These are phyloP conservation scores for Henckelia pumila DNA, from an alignment of 257 asterid genomes.

Conservation along the genomic window DNA sequence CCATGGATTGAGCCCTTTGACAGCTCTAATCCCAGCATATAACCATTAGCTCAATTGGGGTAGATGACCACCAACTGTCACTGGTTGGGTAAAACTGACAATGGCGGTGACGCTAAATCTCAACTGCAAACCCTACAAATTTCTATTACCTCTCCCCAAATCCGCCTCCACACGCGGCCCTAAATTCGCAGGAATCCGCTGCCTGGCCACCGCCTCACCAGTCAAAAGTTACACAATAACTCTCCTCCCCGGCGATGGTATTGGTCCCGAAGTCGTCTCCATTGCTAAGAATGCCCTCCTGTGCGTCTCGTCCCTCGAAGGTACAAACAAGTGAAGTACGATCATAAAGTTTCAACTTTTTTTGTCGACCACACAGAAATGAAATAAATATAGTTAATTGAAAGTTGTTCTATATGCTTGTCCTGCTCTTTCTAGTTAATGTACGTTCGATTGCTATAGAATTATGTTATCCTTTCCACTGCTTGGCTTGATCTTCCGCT, in stretches of 20 bases:
- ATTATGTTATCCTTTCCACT: background rate
- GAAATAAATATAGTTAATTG: too few species aligned
- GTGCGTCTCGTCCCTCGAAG: conserved; percentile 70
- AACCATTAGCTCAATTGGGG: too few species aligned
- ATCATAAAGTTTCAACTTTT: background rate
- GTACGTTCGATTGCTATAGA: background rate
- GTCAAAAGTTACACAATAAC: conserved; percentile 65
- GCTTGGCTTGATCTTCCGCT: background rate
- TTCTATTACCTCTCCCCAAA: conserved; percentile 32
- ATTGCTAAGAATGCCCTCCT: conserved; percentile 72
- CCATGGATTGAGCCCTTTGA: too few species aligned
- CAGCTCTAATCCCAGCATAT: too few species aligned
- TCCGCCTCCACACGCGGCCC: conserved; percentile 28
- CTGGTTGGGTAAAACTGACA: conserved; percentile 6
- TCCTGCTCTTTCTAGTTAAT: background rate
- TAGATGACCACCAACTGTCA: too few species aligned
- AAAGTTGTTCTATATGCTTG: too few species aligned
- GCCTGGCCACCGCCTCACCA: conserved; percentile 49
- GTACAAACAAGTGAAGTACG: conserved; percentile 28
- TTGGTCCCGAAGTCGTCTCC: conserved; percentile 92
- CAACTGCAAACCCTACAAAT: conserved; percentile 35
- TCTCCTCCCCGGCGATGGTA: conserved; percentile 95
- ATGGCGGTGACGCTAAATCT: conserved; percentile 72
- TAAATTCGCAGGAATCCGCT: conserved; percentile 47
- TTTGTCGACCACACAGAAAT: background rate